Conservation (phyloP, 352 stramenopile species). For the Pythium volutum region DNA sequence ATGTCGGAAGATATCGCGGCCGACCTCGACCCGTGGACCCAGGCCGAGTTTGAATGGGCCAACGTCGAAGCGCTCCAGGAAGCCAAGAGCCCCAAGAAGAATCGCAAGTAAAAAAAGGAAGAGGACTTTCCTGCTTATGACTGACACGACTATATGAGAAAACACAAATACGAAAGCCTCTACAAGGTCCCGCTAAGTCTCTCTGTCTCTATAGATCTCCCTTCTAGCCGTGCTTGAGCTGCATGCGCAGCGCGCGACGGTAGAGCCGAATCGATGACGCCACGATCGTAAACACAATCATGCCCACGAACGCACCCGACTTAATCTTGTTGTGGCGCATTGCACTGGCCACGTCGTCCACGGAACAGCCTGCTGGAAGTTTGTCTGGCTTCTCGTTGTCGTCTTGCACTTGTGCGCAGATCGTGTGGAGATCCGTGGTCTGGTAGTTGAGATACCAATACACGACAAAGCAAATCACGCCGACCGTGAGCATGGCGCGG, state of each 20-base stretch:
- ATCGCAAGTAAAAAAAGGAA: slow-evolving; percentile 23
- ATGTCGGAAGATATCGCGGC: slow-evolving; percentile 30
- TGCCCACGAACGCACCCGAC: slow-evolving; percentile 45
- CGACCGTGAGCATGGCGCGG: slow-evolving; percentile 51
- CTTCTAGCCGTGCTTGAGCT: slow-evolving; percentile 56
- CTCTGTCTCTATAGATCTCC: slow-evolving; percentile 5
- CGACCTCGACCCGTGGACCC: slow-evolving; percentile 53
- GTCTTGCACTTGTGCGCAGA: slow-evolving; percentile 23
- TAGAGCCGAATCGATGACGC: slow-evolving; percentile 67
- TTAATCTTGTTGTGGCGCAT: slow-evolving; percentile 49
- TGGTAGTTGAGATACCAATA: slow-evolving; percentile 60
- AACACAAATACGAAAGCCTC: neutral
- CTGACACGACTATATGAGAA: too few species aligned
- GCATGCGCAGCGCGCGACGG: slow-evolving; percentile 51
- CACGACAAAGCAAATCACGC: slow-evolving; percentile 55
- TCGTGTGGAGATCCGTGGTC: slow-evolving; percentile 37
- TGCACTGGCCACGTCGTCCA: slow-evolving; percentile 38
- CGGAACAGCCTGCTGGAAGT: slow-evolving; percentile 41
- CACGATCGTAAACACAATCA: slow-evolving; percentile 56
- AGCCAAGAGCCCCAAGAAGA: slow-evolving; percentile 20
- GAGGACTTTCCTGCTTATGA: too few species aligned
- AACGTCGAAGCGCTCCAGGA: slow-evolving; percentile 59
- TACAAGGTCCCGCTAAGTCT: neutral
- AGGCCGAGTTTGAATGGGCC: slow-evolving; percentile 71
- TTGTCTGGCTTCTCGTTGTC: slow-evolving; percentile 1